Percentiles rank a stretch among this genome's conserved stretches.
phyloP scores from a whole-genome alignment of 2,329 filamentous ascomycete genomes.

The Epichloe sibirici region DNA sequence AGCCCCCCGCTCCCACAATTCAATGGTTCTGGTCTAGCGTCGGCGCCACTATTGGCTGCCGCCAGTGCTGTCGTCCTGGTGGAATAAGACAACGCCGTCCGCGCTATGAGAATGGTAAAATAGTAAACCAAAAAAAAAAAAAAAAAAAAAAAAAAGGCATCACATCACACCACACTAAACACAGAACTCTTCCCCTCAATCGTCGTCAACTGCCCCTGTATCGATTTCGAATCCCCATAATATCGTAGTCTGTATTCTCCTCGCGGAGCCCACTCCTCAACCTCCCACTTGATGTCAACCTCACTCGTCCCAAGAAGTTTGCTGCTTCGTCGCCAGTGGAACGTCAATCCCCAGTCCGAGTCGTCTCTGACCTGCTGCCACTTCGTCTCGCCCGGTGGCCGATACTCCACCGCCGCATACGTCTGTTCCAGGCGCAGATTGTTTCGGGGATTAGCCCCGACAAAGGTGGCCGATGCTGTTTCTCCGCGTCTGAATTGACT shows the following conservation, averaged over 20 bases:
- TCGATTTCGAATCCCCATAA: conserved; percentile 65
- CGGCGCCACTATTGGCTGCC: neutral
- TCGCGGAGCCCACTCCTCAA: conserved; percentile 42
- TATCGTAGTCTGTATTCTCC: conserved; percentile 70
- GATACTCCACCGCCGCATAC: conserved; percentile 59
- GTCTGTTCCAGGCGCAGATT: conserved; percentile 67
- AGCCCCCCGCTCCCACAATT: no score
- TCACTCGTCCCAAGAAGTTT: conserved; percentile 60
- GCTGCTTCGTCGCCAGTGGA: conserved; percentile 64
- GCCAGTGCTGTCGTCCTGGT: no score
- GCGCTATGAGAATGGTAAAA: neutral
- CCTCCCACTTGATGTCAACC: conserved; percentile 68
- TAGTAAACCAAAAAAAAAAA: neutral
- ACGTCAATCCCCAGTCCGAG: conserved; percentile 71
- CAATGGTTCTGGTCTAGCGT: neutral
- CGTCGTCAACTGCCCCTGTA: conserved; percentile 44
- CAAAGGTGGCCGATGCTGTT: conserved; percentile 54
- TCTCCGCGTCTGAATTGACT: conserved; percentile 42
- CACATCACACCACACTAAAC: conserved; percentile 24
- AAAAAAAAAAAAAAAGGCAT: neutral
- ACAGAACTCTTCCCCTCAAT: conserved; percentile 56
- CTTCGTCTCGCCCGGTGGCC: conserved; percentile 10
- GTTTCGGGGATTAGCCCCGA: conserved; percentile 81
- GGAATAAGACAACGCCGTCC: neutral
- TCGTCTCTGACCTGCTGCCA: conserved; percentile 67